Base-by-base conservation (phyloP, 495 filamentous ascomycete species). In the Xylaria acuta region DNA sequence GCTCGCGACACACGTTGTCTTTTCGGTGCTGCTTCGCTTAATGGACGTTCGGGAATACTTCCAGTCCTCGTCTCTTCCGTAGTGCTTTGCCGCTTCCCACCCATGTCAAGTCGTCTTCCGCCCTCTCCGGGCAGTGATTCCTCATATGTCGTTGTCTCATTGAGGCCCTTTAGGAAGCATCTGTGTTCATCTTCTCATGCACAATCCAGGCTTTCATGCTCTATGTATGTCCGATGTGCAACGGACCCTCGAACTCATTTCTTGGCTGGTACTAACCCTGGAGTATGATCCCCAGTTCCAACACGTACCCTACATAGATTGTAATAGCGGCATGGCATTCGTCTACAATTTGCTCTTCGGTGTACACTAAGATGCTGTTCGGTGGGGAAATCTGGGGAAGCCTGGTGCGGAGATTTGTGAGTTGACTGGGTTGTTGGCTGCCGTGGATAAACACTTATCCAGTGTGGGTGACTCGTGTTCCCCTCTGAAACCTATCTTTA, bases 1-100 rank as follows among this genome's bases (percentile, higher is more conserved):
- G 90, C 90, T 56, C 89, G 83, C 27, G 90, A 91, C 3, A 92
- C 90, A 78, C 91, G 86, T 78, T 90, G 89, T 36, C 91, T 80
- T 74, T 86, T 75, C 3, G 73, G 64, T n/a, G 66, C 41, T 40
- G 64, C 53, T 12, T 64, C 56, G 34, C 18, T 22, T 51, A 22
- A 9, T 43, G 51, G 32, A 18, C 49, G 73, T 14, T 67, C 72
- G 16, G 75, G 67, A n/a, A 65, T 58, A 41, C 74, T 62, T 63
- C 40, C 49, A 34, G 72, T 67, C 72, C 56, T 58, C 63, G 71
- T 69, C 70, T 70, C 54, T 60, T 40, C 54, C 58, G 54, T 64
- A 70, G 40, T 59, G 60, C 30, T 72, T 77, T 66, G 45, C 63
- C 72, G 67, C 22, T 75, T 75, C 20, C 40, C 54, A 16, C 67